phyloP scores from a whole-genome alignment of 495 filamentous ascomycete species.

The Penicillium crystallinum region DNA sequence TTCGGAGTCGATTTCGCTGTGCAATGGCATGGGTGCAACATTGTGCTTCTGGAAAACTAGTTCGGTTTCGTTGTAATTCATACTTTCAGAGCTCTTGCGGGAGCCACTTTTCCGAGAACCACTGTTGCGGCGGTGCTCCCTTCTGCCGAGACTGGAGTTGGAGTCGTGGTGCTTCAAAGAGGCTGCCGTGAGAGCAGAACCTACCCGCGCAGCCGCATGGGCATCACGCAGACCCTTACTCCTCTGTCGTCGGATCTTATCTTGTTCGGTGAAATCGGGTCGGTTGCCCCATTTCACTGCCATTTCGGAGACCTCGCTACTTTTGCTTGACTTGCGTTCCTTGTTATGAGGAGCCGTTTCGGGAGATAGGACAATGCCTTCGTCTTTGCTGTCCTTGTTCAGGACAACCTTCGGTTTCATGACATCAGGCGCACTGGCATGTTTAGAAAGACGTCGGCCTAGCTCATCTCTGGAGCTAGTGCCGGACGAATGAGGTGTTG shows the following conservation, averaged over 20 bases:
- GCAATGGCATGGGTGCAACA: slow-evolving; percentile 77
- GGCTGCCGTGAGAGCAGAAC: slow-evolving; percentile 56
- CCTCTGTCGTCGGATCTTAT: slow-evolving; percentile 50
- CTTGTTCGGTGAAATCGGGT: slow-evolving; percentile 47
- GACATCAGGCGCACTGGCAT: slow-evolving; percentile 65
- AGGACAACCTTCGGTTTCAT: slow-evolving; percentile 60
- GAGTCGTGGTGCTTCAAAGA: slow-evolving; percentile 64
- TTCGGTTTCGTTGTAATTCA: slow-evolving; percentile 55
- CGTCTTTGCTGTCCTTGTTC: slow-evolving; percentile 55
- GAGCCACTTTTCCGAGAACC: slow-evolving; percentile 32
- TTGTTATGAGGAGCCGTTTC: slow-evolving; percentile 39
- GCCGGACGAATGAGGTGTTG: slow-evolving; percentile 57
- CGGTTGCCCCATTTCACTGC: slow-evolving; percentile 43
- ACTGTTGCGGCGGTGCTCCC: slow-evolving; percentile 35
- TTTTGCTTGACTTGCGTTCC: slow-evolving; percentile 39
- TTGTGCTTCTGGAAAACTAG: slow-evolving; percentile 57
- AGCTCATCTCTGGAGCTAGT: slow-evolving; percentile 56
- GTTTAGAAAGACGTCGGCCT: slow-evolving; percentile 58
- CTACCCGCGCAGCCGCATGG: slow-evolving; percentile 50
- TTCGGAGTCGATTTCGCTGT: slow-evolving; percentile 79
- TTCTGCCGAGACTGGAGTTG: slow-evolving; percentile 50
- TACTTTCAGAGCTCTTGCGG: slow-evolving; percentile 49
- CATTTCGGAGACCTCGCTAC: slow-evolving; percentile 42
- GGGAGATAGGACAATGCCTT: slow-evolving; percentile 53
- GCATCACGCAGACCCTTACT: slow-evolving; percentile 57